A percentile compares a stretch with the other conserved stretches of the same genome.
Conservation (phyloP, 2,329 filamentous ascomycete species). For the Colletotrichum spaethianum region DNA sequence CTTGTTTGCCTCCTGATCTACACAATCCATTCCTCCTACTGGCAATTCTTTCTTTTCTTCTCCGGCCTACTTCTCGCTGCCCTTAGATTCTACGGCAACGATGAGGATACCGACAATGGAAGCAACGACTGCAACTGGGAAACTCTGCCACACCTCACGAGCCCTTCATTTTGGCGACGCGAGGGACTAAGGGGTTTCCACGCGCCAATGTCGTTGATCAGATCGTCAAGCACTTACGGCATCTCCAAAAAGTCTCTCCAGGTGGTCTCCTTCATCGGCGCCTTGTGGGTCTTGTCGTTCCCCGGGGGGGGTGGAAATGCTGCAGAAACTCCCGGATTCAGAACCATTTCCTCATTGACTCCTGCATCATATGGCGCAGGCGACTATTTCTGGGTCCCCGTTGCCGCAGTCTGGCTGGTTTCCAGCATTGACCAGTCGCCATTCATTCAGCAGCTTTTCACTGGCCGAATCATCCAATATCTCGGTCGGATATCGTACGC, state of each 20-base stretch:
- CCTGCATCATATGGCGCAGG: background rate
- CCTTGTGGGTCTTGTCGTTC: slow-evolving; percentile 26
- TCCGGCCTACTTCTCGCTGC: slow-evolving; percentile 17
- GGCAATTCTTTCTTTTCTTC: slow-evolving; percentile 37
- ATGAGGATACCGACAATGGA: background rate
- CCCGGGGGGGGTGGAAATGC: slow-evolving; percentile 1
- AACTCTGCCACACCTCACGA: too few relatives aligned
- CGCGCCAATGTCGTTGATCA: background rate
- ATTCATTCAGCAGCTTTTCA: slow-evolving; percentile 71
- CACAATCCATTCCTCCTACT: slow-evolving; percentile 45
- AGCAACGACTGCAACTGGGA: too few relatives aligned
- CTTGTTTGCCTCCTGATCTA: slow-evolving; percentile 58
- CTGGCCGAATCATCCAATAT: slow-evolving; percentile 71
- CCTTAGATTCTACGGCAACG: slow-evolving; percentile 46
- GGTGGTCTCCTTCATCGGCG: slow-evolving; percentile 2
- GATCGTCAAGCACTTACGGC: background rate
- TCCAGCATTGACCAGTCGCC: slow-evolving; percentile 45
- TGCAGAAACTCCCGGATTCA: slow-evolving; percentile 19
- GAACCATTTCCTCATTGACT: slow-evolving; percentile 3
- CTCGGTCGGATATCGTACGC: slow-evolving; percentile 74
- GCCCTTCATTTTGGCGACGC: background rate
- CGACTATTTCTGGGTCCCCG: slow-evolving; percentile 18
- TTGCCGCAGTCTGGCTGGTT: slow-evolving; percentile 22
- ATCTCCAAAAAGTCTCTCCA: background rate
- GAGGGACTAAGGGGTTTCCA: too few relatives aligned